Percentiles rank a stretch among this genome's conserved stretches.
Conservation (phyloP, 352 stramenopile genomes). For the Globisporangium irregulare region DNA sequence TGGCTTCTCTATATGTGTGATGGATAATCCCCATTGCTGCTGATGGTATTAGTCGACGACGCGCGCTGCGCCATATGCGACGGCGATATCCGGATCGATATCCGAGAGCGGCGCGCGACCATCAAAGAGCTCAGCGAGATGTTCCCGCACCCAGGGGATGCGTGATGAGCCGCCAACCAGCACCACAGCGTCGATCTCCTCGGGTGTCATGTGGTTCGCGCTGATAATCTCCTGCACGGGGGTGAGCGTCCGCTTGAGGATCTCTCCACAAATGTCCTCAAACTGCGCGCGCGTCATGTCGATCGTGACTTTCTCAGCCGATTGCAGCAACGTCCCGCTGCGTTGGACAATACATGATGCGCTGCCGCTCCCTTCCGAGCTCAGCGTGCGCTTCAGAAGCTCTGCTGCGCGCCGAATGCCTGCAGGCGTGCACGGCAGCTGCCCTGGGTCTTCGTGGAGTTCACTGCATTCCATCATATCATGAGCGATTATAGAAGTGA, state of each 20-base stretch:
- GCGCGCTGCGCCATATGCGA: conserved; percentile 58
- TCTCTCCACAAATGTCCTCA: conserved; percentile 37
- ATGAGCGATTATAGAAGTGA: too few relatives aligned
- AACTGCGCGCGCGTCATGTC: conserved; percentile 43
- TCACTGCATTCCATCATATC: conserved; percentile 3
- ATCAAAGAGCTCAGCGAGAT: conserved; percentile 46
- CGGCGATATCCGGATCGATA: conserved; percentile 69
- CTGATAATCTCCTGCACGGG: conserved; percentile 52
- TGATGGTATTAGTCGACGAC: conserved; percentile 39
- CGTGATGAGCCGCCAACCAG: conserved; percentile 93
- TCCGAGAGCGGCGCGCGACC: conserved; percentile 40
- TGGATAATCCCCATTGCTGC: neutral
- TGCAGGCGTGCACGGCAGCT: conserved; percentile 46
- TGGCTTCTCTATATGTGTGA: neutral
- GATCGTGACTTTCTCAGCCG: conserved; percentile 14
- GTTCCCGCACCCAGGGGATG: conserved; percentile 81
- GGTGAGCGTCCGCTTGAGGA: conserved; percentile 56
- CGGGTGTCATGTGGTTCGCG: conserved; percentile 62
- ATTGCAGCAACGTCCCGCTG: neutral
- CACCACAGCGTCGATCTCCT: conserved; percentile 93
- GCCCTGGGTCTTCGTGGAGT: conserved; percentile 17
- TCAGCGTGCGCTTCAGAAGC: conserved; percentile 52
- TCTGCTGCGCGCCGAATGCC: conserved; percentile 57
- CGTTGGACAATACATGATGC: conserved; percentile 33
- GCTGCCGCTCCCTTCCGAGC: conserved; percentile 20